These are phyloP conservation scores for Lagerstroemia speciosa DNA, from an alignment of 345 rosid genomes.

Conservation along the genomic window DNA sequence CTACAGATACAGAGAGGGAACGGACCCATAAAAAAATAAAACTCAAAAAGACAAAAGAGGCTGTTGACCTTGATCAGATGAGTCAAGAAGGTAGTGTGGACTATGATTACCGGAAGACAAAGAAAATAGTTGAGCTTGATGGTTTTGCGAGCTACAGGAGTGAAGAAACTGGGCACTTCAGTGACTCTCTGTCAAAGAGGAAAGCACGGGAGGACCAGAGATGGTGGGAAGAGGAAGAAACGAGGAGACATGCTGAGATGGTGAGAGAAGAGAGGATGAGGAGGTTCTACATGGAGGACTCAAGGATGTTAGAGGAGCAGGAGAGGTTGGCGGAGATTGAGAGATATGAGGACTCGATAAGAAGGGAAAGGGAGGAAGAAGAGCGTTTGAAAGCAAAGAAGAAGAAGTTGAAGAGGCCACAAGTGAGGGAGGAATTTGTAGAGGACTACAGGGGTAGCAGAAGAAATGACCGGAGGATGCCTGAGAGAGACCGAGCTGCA, in stretches of 20 bases:
- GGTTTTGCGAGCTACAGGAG: conserved; percentile 45
- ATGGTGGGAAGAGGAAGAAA: conserved; percentile 78
- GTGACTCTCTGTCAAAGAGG: conserved; percentile 40
- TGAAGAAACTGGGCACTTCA: conserved; percentile 29
- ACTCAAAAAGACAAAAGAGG: conserved; percentile 66
- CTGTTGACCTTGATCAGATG: conserved; percentile 53
- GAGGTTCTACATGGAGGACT: conserved; percentile 31
- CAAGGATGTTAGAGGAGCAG: conserved; percentile 47
- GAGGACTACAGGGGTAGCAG: conserved; percentile 42
- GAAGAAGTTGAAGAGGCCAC: conserved; percentile 61
- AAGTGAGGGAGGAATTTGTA: conserved; percentile 47
- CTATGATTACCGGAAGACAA: conserved; percentile 60
- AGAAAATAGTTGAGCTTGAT: conserved; percentile 70
- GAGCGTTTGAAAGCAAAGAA: conserved; percentile 64
- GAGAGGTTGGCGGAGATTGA: conserved; percentile 58
- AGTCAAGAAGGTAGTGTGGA: conserved; percentile 66
- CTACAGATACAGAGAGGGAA: conserved; percentile 53
- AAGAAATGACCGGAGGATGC: conserved; percentile 51
- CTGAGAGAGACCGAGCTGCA: conserved; percentile 57
- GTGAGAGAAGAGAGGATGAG: conserved; percentile 40
- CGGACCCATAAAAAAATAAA: conserved; percentile 66
- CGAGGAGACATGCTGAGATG: conserved; percentile 46
- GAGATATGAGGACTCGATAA: conserved; percentile 58
- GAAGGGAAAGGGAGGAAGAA: conserved; percentile 85
- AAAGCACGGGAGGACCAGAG: conserved; percentile 55